Base-by-base conservation (phyloP, 768 basidiomycete genomes). In the Trametes punicea region DNA sequence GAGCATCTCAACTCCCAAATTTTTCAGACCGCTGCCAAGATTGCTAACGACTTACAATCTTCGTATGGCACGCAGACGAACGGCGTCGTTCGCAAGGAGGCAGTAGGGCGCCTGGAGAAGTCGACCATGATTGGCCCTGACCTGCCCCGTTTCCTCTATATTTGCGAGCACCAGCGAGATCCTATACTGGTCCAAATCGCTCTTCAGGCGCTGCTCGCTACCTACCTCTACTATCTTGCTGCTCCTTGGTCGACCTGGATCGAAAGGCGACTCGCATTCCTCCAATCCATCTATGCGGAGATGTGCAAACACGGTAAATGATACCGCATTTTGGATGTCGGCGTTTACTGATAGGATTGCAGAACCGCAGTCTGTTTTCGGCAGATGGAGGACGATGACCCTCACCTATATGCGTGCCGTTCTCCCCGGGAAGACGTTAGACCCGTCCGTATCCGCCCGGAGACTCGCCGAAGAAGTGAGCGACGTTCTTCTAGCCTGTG, bases 1-100 rank as follows among this genome's bases (percentile, higher is more conserved):
- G 72, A 77, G 46, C 67, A 69, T 20, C 66, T 83, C 25, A 78
- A 83, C 45, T 67, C 76, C 2, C 75, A 77, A 57, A 77, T 82
- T 36, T 74, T 74, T 33, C 80, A 83, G 63, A 75, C 74, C n/a
- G 77, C 80, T 1, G 76, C 77, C 0, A 72, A 70, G 55, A 73
- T 82, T 56, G 74, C 81, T 1, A 80, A 80, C 45, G 54, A 71
- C 2, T 75, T 75, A 65, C 68, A 64, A 16, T 68, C 44, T 23
- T 26, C 26, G 25, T 48, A 49, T 27, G 57, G 46, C 31, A 21
- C 38, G 25, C 44, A 29, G 20, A 20, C 11, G 44, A 29, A 38
- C 9, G 20, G 21, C 5, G 26, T 7, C 20, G 21, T 30, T 16
- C 41, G 23, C 31, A 36, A 48, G 21, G 29, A 47, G 11, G 46